phyloP scores from a whole-genome alignment of 345 rosid genomes.

The Populus nigra region DNA sequence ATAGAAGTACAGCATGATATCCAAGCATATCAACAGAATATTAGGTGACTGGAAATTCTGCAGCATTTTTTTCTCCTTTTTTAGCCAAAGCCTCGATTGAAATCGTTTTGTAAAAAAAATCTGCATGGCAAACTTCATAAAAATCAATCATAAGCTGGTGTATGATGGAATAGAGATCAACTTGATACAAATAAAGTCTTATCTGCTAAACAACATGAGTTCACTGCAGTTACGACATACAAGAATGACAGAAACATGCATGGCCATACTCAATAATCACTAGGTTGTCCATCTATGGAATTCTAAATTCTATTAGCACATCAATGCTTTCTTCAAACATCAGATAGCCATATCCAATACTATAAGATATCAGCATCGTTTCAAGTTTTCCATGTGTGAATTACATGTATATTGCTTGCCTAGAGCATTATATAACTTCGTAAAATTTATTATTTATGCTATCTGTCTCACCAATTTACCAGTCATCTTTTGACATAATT shows the following conservation, averaged over 20 bases:
- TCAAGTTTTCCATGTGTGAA: not conserved
- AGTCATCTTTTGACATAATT: too few relatives aligned
- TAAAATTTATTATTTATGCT: not conserved
- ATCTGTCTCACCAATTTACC: not conserved
- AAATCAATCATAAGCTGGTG: not conserved
- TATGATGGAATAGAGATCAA: not conserved
- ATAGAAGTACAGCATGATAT: constrained; percentile 6
- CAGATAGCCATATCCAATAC: not conserved
- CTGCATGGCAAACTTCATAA: not conserved
- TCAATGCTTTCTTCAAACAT: not conserved
- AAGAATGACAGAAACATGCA: not conserved
- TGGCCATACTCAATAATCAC: not conserved
- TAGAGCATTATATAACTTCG: not conserved
- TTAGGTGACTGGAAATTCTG: not conserved
- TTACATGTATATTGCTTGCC: not conserved
- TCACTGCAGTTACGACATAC: not conserved
- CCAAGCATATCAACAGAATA: constrained; percentile 1
- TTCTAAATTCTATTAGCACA: not conserved
- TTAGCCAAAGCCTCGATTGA: not conserved
- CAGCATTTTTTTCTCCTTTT: not conserved
- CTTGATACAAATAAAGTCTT: not conserved
- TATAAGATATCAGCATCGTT: not conserved
- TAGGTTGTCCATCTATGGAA: not conserved
- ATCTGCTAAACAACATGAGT: not conserved
- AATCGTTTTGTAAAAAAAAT: not conserved